phyloP scores from a whole-genome alignment of 202 grass and related monocot species.

The Schoenoplectus tabernaemontani region DNA sequence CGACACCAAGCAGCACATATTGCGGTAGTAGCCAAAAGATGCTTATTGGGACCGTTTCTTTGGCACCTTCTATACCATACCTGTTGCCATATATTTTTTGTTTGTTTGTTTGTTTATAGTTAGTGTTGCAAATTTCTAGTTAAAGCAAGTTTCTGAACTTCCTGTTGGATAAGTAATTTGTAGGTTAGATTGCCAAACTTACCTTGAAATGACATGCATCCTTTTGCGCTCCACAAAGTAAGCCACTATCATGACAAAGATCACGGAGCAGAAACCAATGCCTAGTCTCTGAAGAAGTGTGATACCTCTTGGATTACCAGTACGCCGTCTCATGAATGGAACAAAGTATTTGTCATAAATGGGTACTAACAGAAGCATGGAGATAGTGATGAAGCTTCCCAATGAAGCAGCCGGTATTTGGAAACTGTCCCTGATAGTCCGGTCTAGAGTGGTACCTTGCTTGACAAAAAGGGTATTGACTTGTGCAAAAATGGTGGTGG shows the following conservation, averaged over 20 bases:
- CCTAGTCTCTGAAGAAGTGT: constrained; percentile 70
- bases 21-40: constrained; percentile 87
- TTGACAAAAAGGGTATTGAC: constrained; percentile 83
- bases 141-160: not conserved
- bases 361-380: constrained; percentile 55
- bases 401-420: constrained; percentile 58
- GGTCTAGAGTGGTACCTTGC: constrained; percentile 68
- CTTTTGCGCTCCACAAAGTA: constrained; percentile 48
- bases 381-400: constrained; percentile 50
- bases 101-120: not conserved
- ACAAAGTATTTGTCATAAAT: constrained; percentile 66
- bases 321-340: constrained; percentile 47
- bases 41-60: constrained; percentile 60
- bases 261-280: constrained; percentile 46
- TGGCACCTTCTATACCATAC: not conserved
- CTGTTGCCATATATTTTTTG: not conserved
- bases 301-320: constrained; percentile 55
- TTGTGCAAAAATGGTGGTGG: constrained; percentile 73
- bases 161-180: not conserved
- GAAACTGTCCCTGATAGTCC: constrained; percentile 27
- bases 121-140: not conserved
- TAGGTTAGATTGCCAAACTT: not conserved
- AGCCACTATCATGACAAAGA: constrained; percentile 42
- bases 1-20: constrained; percentile 55
- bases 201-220: constrained; percentile 33